Evolutionary conservation across 2,329 filamentous ascomycete genomes (phyloP).

Genomic region (Juglanconis oblonga): DNA sequence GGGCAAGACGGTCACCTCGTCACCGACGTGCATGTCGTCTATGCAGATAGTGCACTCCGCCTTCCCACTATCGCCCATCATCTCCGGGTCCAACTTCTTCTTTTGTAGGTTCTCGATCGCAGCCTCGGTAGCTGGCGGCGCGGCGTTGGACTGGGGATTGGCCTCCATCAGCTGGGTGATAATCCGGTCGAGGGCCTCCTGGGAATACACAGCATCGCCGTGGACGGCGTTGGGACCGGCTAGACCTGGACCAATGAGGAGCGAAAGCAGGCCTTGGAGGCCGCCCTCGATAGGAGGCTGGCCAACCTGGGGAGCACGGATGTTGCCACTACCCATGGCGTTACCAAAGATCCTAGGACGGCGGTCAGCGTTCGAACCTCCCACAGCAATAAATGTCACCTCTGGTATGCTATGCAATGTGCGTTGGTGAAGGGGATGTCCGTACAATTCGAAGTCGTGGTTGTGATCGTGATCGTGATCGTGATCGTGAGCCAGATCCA

Average conservation of each 20-base stretch:
- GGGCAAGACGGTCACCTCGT: conserved; percentile 73
- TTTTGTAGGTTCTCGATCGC: conserved; percentile 74
- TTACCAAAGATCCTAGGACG: conserved; percentile 43
- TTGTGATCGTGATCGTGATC: conserved; percentile 48
- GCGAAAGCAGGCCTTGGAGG: conserved; percentile 51
- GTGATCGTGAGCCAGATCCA: conserved; percentile 43
- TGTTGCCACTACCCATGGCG: conserved; percentile 35
- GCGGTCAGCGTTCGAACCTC: conserved; percentile 29
- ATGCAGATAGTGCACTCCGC: conserved; percentile 95
- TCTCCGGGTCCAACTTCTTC: conserved; percentile 64
- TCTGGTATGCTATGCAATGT: conserved; percentile 10
- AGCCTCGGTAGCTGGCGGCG: conserved; percentile 73
- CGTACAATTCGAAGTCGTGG: conserved; percentile 49
- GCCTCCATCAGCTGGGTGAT: conserved; percentile 87
- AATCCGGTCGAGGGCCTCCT: conserved; percentile 86
- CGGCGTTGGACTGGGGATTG: conserved; percentile 71
- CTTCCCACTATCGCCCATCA: conserved; percentile 64
- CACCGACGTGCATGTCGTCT: conserved; percentile 71
- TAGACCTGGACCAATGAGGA: conserved; percentile 47
- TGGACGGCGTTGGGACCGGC: conserved; percentile 40
- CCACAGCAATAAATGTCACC: conserved; percentile 17
- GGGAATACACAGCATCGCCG: conserved; percentile 84
- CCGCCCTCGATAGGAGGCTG: conserved; percentile 32
- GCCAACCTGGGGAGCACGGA: conserved; percentile 24
- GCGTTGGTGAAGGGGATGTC: conserved; percentile 15